Evolutionary conservation across 306 rosid species (phyloP).

Genomic region (Fragaria ananassa): DNA sequence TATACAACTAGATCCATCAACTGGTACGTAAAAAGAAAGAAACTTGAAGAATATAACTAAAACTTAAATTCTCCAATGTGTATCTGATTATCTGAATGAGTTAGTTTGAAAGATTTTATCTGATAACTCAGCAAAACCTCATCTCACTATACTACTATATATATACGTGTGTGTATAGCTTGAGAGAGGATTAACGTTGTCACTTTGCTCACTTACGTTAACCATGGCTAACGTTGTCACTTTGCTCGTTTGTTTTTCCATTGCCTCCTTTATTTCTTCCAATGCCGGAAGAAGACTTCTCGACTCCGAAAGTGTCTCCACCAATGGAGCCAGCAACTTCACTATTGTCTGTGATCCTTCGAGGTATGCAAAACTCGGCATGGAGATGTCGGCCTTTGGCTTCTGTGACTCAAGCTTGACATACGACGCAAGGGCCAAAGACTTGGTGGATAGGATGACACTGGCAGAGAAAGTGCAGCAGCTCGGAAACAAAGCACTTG

Average conservation of each 20-base stretch:
- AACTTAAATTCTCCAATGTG: too few species aligned
- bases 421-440: slow-evolving; percentile 5
- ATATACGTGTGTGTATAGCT: background rate
- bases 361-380: background rate
- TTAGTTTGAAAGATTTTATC: background rate
- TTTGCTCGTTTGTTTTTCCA: slow-evolving; percentile 1
- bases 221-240: slow-evolving; percentile 2
- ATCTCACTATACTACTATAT: background rate
- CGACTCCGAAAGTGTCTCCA: background rate
- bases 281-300: slow-evolving; percentile 4
- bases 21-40: too few species aligned
- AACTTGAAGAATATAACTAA: background rate
- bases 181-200: background rate
- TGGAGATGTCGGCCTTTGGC: background rate
- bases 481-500: slow-evolving; percentile 1
- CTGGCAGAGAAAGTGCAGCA: slow-evolving; percentile 13
- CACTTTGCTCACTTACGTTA: too few species aligned
- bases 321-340: background rate
- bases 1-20: too few species aligned
- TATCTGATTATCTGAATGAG: background rate
- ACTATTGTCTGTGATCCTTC: slow-evolving; percentile 14
- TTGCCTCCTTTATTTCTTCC: background rate
- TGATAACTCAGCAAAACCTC: background rate
- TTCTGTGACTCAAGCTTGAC: slow-evolving; percentile 4
- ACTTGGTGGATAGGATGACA: slow-evolving; percentile 22